Evolutionary conservation across 345 rosid species (phyloP).

Genomic region (Aquilaria malaccensis): DNA sequence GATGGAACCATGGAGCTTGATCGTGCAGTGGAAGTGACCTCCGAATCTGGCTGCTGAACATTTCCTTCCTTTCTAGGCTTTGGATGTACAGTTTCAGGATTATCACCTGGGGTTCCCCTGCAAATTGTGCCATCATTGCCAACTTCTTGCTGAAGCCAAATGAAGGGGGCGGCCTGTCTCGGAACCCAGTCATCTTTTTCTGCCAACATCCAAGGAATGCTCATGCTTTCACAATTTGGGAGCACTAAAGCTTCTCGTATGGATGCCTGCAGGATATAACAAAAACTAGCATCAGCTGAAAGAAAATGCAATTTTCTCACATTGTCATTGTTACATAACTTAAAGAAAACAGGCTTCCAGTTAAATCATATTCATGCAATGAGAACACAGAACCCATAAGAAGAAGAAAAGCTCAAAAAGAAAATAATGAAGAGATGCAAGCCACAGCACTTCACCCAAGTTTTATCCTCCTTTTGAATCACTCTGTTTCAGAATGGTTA

Average conservation of each 20-base stretch:
- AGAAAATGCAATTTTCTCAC: neutral
- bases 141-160: constrained; percentile 76
- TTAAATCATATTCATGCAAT: too few species aligned
- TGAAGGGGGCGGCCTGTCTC: constrained; percentile 68
- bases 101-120: constrained; percentile 18
- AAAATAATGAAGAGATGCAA: too few species aligned
- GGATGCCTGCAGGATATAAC: constrained; percentile 36
- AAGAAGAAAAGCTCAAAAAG: too few species aligned
- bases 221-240: constrained; percentile 76
- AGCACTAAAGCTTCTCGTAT: constrained; percentile 79
- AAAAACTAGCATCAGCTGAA: constrained; percentile 14
- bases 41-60: constrained; percentile 17
- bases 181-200: constrained; percentile 91
- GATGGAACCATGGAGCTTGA: constrained; percentile 19
- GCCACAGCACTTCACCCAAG: too few species aligned
- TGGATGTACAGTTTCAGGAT: constrained; percentile 33
- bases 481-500: too few species aligned
- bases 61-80: constrained; percentile 19
- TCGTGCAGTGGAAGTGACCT: constrained; percentile 12
- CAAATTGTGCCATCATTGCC: constrained; percentile 26
- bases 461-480: too few species aligned
- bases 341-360: too few species aligned
- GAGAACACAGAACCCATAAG: too few species aligned
- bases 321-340: neutral
- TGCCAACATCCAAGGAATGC: constrained; percentile 83